Evolutionary conservation across 83 land plant genomes (phyloP), one percentile per base, ranked within the genome.

Genomic region (Larix sibirica): DNA sequence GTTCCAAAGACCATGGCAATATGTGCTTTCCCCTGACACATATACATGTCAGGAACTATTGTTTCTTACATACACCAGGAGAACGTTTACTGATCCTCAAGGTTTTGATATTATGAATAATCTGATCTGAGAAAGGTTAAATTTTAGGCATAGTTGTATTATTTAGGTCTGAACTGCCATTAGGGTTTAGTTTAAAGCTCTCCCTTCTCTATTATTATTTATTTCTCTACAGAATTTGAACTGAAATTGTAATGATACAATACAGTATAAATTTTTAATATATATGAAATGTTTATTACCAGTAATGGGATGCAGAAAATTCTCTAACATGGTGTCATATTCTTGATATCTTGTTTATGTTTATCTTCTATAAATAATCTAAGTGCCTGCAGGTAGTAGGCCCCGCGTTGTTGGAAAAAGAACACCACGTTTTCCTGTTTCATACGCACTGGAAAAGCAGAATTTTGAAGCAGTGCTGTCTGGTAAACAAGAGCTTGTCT

Each of bases 381-480:
- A 44, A 73, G 50, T 63, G 68, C 4, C 63, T 86, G 85, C 88
- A 94, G 97, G 91, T 77, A 90, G 76, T 80, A 80, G 85, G 42
- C 90, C 90, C 62, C 94, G 94, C 79, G 89, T 82, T 33, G 97
- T 94, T 78, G 92, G 95, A 63, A 96, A 96, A 82, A 89, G 98
- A 38, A 95, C 95, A n/a, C 97, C 99, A 73, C 89, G 96, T 0
- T 65, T 93, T 80, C 94, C 93, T 54, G 86, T 92, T 80, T 69
- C 86, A 79, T 86, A 67, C 79, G 18, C 79, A 50, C 68, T 85
- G 84, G 83, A 87, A 54, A 87, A 82, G 80, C 80, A 81, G 21
- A 56, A 87, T 21, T 70, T 50, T 74, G 87, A 79, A 20, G 65
- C 71, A 75, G 8, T 56, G 61, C 79, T 82, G 3, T 79, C 74